Evolutionary conservation across 345 rosid genomes (phyloP).

Genomic region (Salix purpurea): DNA sequence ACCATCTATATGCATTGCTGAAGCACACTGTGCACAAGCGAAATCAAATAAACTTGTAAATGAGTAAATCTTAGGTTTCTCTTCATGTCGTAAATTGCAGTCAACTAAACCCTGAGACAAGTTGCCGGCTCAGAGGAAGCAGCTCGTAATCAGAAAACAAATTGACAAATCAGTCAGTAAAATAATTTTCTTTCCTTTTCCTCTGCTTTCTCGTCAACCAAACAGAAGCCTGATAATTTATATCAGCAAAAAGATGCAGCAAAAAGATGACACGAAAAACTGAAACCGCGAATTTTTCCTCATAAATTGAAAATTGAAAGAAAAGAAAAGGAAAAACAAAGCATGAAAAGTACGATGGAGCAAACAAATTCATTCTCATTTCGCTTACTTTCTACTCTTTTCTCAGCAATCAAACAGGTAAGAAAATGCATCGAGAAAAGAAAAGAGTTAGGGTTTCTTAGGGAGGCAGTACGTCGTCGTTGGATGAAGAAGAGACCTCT

Average conservation of each 20-base stretch:
- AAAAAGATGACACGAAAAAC: neutral
- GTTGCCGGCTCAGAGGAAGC: neutral
- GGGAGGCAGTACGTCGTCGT: constrained; percentile 37
- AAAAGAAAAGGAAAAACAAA: neutral
- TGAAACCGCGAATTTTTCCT: neutral
- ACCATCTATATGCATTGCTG: neutral
- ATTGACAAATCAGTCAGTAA: neutral
- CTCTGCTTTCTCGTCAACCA: neutral
- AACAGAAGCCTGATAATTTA: neutral
- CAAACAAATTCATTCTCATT: neutral
- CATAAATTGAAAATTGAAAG: no score
- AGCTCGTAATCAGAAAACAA: neutral
- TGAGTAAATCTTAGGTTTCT: neutral
- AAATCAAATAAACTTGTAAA: neutral
- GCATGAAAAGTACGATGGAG: neutral
- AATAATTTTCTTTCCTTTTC: neutral
- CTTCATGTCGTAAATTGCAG: neutral
- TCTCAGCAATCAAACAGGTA: constrained; percentile 17
- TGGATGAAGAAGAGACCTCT: constrained; percentile 60
- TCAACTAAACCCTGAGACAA: neutral
- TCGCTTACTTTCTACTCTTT: neutral
- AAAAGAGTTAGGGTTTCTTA: neutral
- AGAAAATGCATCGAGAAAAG: neutral
- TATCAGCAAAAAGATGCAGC: neutral
- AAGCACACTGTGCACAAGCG: neutral